Conservation (phyloP, 2,329 filamentous ascomycete genomes). For the Ascochyta viciae-villosae region DNA sequence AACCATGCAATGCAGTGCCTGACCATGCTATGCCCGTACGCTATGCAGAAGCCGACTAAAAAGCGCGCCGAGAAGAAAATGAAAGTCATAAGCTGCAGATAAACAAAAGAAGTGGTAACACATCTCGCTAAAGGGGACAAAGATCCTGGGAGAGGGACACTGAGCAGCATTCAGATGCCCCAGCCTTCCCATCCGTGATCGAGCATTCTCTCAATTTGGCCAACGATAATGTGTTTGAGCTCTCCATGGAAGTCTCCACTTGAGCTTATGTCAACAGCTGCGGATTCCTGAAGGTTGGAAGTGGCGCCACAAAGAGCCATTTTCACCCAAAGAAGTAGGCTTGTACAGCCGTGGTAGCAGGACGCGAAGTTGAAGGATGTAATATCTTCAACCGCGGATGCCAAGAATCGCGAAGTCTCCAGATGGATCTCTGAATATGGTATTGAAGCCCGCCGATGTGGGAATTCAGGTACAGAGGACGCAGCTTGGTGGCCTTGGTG, state of each 20-base stretch:
- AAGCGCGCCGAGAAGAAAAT: neutral
- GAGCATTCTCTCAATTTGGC: slow-evolving; percentile 41
- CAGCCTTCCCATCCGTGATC: slow-evolving; percentile 39
- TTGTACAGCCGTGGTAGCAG: slow-evolving; percentile 39
- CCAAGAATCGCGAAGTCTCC: slow-evolving; percentile 36
- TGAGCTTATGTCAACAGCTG: slow-evolving; percentile 16
- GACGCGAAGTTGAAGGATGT: slow-evolving; percentile 26
- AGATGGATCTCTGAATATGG: slow-evolving; percentile 28
- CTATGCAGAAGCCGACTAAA: neutral
- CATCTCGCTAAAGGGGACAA: neutral
- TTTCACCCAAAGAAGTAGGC: slow-evolving; percentile 44
- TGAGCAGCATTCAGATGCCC: slow-evolving; percentile 26
- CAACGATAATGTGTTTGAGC: slow-evolving; percentile 37
- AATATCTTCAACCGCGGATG: slow-evolving; percentile 27
- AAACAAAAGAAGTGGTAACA: neutral
- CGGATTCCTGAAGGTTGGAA: slow-evolving; percentile 1
- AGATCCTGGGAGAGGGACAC: neutral
- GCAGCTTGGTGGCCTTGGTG: neutral
- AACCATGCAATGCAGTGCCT: too few relatives aligned
- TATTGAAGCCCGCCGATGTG: slow-evolving; percentile 7
- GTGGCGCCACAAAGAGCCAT: slow-evolving; percentile 30
- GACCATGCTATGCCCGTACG: neutral
- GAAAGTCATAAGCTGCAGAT: neutral
- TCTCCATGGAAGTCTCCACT: slow-evolving; percentile 38
- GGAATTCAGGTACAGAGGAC: slow-evolving; percentile 12